A percentile compares a stretch with the other conserved stretches of the same genome.
Conservation (phyloP, 108 stramenopile genomes). For the Pseudonitzschia delicatissima region DNA sequence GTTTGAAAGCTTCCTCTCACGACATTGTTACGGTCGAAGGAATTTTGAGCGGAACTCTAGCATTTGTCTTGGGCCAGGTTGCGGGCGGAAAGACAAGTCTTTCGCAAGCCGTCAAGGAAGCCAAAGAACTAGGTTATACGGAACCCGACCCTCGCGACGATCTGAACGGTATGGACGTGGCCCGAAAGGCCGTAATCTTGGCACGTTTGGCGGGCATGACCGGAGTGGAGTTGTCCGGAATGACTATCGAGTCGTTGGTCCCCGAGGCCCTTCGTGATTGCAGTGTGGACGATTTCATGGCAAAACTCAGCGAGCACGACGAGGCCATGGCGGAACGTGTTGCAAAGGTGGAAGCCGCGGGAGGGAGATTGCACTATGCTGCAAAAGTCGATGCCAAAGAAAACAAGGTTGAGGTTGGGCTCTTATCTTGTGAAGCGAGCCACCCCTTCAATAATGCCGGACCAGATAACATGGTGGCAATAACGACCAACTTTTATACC, state of each 20-base stretch:
- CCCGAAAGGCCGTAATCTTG: slow-evolving; percentile 61
- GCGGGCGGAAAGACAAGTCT: slow-evolving; percentile 45
- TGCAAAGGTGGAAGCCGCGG: slow-evolving; percentile 34
- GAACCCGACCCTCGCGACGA: slow-evolving; percentile 61
- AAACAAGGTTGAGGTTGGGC: slow-evolving; percentile 43
- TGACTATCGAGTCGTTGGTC: slow-evolving; percentile 47
- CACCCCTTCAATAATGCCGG: slow-evolving; percentile 51
- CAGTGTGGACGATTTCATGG: slow-evolving; percentile 52
- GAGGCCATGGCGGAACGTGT: slow-evolving; percentile 36
- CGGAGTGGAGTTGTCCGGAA: slow-evolving; percentile 37
- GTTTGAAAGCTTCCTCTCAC: slow-evolving; percentile 44
- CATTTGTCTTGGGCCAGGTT: slow-evolving; percentile 47
- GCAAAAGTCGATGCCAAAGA: slow-evolving; percentile 44
- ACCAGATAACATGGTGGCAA: slow-evolving; percentile 56
- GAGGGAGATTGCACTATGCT: slow-evolving; percentile 54
- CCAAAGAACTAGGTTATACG: slow-evolving; percentile 54
- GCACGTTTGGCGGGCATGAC: slow-evolving; percentile 45
- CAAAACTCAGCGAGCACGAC: slow-evolving; percentile 34
- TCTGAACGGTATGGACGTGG: slow-evolving; percentile 59
- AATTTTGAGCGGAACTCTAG: slow-evolving; percentile 49
- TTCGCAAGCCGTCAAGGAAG: slow-evolving; percentile 43
- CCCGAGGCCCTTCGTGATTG: slow-evolving; percentile 37
- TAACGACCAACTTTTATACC: slow-evolving; percentile 50
- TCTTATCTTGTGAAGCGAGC: slow-evolving; percentile 43
- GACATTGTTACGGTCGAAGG: slow-evolving; percentile 43